A percentile compares a stretch with the other conserved stretches of the same genome.
These are phyloP conservation scores for Mucor piriformis DNA, from an alignment of 371 early-diverging fungal species.

Conservation along the genomic window DNA sequence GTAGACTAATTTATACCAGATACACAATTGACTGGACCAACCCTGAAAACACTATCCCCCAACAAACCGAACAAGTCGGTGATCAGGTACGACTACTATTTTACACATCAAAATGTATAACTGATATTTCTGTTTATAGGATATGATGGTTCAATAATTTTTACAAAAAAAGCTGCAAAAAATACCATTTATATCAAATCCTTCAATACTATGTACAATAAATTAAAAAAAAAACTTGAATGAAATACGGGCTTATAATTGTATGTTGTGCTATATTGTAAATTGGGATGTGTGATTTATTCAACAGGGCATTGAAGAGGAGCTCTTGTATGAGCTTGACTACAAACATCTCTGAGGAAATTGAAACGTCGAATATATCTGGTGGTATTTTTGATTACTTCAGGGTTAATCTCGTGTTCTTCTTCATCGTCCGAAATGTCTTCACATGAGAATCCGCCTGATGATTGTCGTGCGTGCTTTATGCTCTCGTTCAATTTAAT, in stretches of 20 bases:
- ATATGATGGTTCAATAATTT: conserved; percentile 40
- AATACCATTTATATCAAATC: neutral
- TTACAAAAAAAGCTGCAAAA: too few relatives aligned
- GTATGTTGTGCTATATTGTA: too few relatives aligned
- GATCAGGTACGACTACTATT: conserved; percentile 31
- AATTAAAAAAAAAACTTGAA: neutral
- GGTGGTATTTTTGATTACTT: conserved; percentile 15
- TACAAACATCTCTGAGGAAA: conserved; percentile 19
- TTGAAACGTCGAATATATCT: conserved; percentile 25
- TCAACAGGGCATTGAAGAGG: conserved; percentile 9
- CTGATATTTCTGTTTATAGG: conserved; percentile 23
- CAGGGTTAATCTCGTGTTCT: neutral
- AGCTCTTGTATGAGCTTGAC: conserved; percentile 7
- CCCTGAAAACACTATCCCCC: conserved; percentile 31
- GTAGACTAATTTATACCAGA: conserved; percentile 19
- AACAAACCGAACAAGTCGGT: conserved; percentile 15
- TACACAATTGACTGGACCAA: conserved; percentile 52
- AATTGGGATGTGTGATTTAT: neutral
- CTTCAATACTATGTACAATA: conserved; percentile 12
- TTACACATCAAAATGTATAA: too few relatives aligned
- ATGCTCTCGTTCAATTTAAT: conserved; percentile 7
- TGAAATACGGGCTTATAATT: too few relatives aligned
- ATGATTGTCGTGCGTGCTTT: conserved; percentile 4
- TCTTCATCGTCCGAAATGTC: conserved; percentile 23
- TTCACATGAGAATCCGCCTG: conserved; percentile 12